Percentiles rank a stretch among this genome's conserved stretches.
Evolutionary conservation across 805 yeast genomes (phyloP).

Genomic region (Yamadazyma paraphyllophila): DNA sequence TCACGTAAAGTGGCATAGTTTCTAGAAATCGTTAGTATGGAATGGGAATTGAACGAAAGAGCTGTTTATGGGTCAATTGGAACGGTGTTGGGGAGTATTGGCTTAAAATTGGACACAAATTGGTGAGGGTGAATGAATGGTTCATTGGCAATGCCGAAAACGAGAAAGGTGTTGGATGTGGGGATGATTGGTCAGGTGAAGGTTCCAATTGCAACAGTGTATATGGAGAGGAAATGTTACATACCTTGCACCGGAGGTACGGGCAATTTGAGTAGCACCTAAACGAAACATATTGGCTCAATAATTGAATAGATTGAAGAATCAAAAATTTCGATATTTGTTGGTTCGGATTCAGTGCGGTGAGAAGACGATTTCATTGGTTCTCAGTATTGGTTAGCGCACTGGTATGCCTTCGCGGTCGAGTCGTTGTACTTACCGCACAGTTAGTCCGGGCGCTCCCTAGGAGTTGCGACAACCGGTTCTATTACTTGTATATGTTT

Average conservation of each 20-base stretch:
- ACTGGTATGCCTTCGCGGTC: constrained; percentile 1
- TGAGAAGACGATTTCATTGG: constrained; percentile 20
- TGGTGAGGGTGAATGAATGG: neutral
- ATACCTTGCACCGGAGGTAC: constrained; percentile 51
- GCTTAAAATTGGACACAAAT: no score
- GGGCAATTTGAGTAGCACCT: constrained; percentile 52
- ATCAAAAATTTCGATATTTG: constrained; percentile 7
- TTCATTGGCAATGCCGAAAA: neutral
- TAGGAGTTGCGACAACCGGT: no score
- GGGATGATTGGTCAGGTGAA: neutral
- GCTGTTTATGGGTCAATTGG: neutral
- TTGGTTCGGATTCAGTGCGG: constrained; percentile 14
- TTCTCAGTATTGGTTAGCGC: constrained; percentile 10
- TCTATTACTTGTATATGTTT: no score
- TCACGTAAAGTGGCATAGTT: constrained; percentile 98
- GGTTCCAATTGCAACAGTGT: neutral
- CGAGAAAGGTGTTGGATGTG: neutral
- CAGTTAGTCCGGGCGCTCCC: no score
- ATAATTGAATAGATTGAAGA: constrained; percentile 11
- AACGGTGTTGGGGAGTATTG: neutral
- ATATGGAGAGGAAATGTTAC: constrained; percentile 19
- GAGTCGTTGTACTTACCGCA: no score
- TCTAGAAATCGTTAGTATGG: constrained; percentile 46
- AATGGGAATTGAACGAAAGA: no score
- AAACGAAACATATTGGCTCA: constrained; percentile 47